Evolutionary conservation across 805 yeast species (phyloP), one percentile per base, ranked within the genome.

Genomic region (Candida nanaspora): DNA sequence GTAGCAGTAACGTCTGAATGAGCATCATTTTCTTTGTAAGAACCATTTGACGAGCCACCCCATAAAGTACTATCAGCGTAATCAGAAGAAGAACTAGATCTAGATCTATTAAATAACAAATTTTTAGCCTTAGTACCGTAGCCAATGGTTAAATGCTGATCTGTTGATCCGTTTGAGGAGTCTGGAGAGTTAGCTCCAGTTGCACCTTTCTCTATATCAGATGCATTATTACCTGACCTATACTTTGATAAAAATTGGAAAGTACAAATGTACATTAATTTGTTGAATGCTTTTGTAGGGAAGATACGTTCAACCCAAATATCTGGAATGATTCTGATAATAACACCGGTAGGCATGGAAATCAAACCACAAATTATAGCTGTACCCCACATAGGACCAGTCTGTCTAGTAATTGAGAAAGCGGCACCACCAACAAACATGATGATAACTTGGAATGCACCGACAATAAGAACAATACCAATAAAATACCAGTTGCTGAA

Each of bases 381-480:
- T 2, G 87, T 79, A 1, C 76, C 93, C 98, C 98, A 94, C 84
- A 81, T 79, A 1, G 78, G 78, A 7, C 84, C 83, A 1, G 95
- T 82, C 62, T 85, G 94, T 46, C 82, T 72, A 2, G 76, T 77
- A 48, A 89, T 72, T 7, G 89, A 78, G 63, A 93, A 93, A 0
- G 98, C 96, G 33, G 91, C 85, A 41, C 99, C 98, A 41, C 99
- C 99, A 47, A 86, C 91, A 63, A 80, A 85, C 98, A 93, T 93
- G 52, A 93, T 91, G 40, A 91, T 61, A 3, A 88, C 68, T 66
- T 93, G 98, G 63, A 80, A 76, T 5, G 84, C 89, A 25, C 81
- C 93, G 61, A 93, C 88, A 37, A 93, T 68, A 2, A 61, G 52
- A 19, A 83, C 78, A 51, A 93, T 89, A 6, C 60, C 67, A 35